Conservation (phyloP, 257 asterid genomes). For the Fraxinus anomala region DNA sequence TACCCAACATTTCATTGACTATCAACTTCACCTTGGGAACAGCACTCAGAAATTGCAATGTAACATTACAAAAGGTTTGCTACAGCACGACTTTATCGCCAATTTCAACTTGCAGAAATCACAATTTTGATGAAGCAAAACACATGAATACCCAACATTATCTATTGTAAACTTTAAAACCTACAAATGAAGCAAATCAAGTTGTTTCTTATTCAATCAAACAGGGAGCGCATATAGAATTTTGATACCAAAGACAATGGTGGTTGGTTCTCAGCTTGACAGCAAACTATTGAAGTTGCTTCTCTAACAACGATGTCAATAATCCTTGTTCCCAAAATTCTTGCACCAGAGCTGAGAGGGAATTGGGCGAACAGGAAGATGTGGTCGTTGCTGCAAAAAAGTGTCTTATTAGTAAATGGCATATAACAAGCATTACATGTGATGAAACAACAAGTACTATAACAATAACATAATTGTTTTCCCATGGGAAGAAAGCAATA, state of each 20-base stretch:
- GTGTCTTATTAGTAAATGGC: constrained; percentile 19
- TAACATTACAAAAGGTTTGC: neutral
- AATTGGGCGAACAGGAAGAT: constrained; percentile 15
- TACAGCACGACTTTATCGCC: neutral
- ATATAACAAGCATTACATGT: neutral
- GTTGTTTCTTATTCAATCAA: constrained; percentile 4
- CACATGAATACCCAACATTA: neutral
- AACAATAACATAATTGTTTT: neutral
- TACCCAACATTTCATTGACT: neutral
- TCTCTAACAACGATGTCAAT: constrained; percentile 8
- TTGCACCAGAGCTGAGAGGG: constrained; percentile 68
- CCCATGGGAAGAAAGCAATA: neutral
- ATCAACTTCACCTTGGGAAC: neutral
- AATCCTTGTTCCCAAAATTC: constrained; percentile 55
- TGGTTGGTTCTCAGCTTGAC: neutral
- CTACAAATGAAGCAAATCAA: neutral
- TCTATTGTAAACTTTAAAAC: neutral
- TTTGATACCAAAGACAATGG: constrained; percentile 3
- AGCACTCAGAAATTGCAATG: neutral
- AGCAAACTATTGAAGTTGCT: neutral
- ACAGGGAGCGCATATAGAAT: neutral
- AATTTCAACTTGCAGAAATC: neutral
- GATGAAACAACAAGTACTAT: neutral
- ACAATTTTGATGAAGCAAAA: neutral
- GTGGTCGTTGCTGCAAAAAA: neutral